phyloP scores from a whole-genome alignment of 2,329 filamentous ascomycete species.

The Aspergillus unguis region DNA sequence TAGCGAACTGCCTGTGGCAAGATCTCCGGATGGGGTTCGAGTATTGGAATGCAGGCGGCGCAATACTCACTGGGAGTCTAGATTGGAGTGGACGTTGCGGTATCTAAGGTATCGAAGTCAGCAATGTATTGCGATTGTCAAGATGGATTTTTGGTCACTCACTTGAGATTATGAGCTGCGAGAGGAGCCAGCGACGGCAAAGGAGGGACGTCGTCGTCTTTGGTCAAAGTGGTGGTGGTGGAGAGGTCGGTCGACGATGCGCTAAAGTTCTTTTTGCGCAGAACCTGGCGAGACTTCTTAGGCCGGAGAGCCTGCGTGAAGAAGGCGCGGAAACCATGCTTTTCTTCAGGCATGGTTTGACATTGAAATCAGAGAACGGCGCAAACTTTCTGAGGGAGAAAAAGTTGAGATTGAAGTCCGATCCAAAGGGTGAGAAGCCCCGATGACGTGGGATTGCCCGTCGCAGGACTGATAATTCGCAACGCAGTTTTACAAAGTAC shows the following conservation, averaged over 20 bases:
- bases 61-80: slow-evolving; percentile 27
- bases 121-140: too few species aligned
- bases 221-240: slow-evolving; percentile 14
- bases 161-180: slow-evolving; percentile 32
- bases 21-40: too few species aligned
- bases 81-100: slow-evolving; percentile 22
- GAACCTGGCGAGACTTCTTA: slow-evolving; percentile 37
- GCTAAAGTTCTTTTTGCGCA: slow-evolving; percentile 31
- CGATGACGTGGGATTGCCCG: slow-evolving; percentile 7
- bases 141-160: too few species aligned
- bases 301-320: slow-evolving; percentile 30
- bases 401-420: not conserved
- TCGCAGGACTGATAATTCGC: not conserved
- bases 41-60: too few species aligned
- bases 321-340: slow-evolving; percentile 29
- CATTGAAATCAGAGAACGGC: slow-evolving; percentile 13
- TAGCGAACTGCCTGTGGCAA: too few species aligned
- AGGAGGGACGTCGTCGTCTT: slow-evolving; percentile 25
- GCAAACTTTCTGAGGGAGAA: not conserved
- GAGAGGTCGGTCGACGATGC: slow-evolving; percentile 30
- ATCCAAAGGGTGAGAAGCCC: slow-evolving; percentile 2
- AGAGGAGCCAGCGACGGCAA: slow-evolving; percentile 33
- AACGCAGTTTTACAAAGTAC: not conserved
- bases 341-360: slow-evolving; percentile 30
- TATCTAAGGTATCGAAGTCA: slow-evolving; percentile 15